Conservation (phyloP, 352 stramenopile species). For the Phytophthora sansomeana region DNA sequence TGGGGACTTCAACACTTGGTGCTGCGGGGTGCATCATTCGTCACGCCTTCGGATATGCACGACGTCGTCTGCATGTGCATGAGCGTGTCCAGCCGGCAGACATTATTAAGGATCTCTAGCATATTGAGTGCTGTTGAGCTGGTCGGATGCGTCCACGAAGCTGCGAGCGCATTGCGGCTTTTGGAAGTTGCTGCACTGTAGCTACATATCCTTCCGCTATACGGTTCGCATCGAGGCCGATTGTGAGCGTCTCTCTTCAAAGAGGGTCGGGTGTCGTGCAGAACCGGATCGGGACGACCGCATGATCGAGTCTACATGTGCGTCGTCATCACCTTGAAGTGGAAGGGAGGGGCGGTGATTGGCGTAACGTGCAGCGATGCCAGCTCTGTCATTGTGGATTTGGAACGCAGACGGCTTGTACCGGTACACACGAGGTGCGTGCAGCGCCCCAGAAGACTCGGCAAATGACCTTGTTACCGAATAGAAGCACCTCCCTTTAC, state of each 20-base stretch:
- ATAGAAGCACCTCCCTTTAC: too few relatives aligned
- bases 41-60: too few relatives aligned
- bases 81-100: too few relatives aligned
- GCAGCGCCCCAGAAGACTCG: too few relatives aligned
- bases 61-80: too few relatives aligned
- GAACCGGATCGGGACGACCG: too few relatives aligned
- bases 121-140: neutral
- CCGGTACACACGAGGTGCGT: too few relatives aligned
- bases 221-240: slow-evolving; percentile 9
- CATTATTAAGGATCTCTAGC: too few relatives aligned
- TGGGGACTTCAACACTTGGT: neutral
- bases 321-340: slow-evolving; percentile 13
- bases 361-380: slow-evolving; percentile 2
- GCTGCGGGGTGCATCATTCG: too few relatives aligned
- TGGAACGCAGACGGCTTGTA: too few relatives aligned
- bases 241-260: slow-evolving; percentile 5
- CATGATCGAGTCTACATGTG: neutral
- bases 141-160: neutral
- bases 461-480: too few relatives aligned
- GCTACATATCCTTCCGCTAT: slow-evolving; percentile 4
- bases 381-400: neutral
- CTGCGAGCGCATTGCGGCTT: slow-evolving; percentile 11
- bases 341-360: slow-evolving; percentile 47
- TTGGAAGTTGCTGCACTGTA: slow-evolving; percentile 15
- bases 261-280: too few relatives aligned